These are phyloP conservation scores for Tuber magnatum DNA, from an alignment of 495 filamentous ascomycete species.

Conservation along the genomic window DNA sequence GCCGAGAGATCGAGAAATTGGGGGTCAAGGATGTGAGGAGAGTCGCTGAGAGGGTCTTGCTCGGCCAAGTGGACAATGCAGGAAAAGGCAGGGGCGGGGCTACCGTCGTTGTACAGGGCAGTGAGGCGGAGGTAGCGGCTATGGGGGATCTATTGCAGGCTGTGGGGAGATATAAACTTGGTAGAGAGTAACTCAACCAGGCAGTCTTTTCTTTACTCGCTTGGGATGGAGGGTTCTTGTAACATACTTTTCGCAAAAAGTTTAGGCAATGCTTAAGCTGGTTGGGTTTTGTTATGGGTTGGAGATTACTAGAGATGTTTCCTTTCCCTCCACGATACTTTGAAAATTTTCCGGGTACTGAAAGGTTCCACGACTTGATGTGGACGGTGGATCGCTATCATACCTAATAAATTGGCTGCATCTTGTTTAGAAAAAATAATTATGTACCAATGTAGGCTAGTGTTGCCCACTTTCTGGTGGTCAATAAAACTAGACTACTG, in stretches of 20 bases:
- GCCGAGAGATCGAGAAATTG: constrained; percentile 69
- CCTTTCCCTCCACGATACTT: not conserved
- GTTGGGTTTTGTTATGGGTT: not conserved
- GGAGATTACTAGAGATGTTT: not conserved
- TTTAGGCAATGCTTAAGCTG: not conserved
- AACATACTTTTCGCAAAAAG: not conserved
- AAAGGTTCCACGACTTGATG: not conserved
- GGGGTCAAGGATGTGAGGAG: constrained; percentile 73
- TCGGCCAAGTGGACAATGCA: constrained; percentile 65
- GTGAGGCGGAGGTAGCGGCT: constrained; percentile 49
- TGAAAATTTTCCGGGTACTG: not conserved
- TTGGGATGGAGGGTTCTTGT: not conserved
- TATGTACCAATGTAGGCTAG: too few relatives aligned
- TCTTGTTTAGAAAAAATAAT: too few relatives aligned
- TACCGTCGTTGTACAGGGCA: constrained; percentile 91
- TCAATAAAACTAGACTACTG: too few relatives aligned
- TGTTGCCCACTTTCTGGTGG: too few relatives aligned
- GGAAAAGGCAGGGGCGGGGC: constrained; percentile 79
- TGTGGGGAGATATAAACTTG: constrained; percentile 20
- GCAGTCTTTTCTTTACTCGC: not conserved
- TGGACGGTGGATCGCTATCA: not conserved
- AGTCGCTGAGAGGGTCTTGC: constrained; percentile 73
- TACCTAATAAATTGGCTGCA: not conserved
- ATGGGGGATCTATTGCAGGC: constrained; percentile 36
- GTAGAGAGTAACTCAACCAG: constrained; percentile 12